Percentiles rank a stretch among this genome's conserved stretches.
phyloP scores from a whole-genome alignment of 106 monocot genomes.

The Triglochin maritima region DNA sequence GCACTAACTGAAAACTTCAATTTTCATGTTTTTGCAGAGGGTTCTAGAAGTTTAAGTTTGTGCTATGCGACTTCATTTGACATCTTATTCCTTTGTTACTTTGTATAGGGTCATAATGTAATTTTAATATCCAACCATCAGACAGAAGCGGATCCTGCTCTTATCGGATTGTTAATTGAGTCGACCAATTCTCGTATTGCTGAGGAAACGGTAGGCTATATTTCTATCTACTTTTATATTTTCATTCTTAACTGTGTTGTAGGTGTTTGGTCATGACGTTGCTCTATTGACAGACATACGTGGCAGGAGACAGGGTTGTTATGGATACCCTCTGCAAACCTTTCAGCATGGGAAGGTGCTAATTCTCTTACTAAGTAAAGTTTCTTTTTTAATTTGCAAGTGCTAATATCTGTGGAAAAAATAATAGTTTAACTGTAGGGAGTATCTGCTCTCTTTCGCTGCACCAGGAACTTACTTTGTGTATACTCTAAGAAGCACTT shows the following conservation, averaged over 20 bases:
- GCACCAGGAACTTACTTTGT: slow-evolving; percentile 79
- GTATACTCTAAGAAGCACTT: slow-evolving; percentile 98
- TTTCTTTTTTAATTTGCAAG: too few relatives aligned
- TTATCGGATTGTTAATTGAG: slow-evolving; percentile 77
- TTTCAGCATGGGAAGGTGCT: slow-evolving; percentile 32
- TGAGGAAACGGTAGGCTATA: slow-evolving; percentile 52
- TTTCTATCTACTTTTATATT: neutral
- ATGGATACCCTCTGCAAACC: slow-evolving; percentile 27
- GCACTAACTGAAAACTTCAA: too few relatives aligned
- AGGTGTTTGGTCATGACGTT: neutral
- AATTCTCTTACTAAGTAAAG: neutral
- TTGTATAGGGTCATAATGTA: slow-evolving; percentile 76
- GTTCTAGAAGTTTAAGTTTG: too few relatives aligned
- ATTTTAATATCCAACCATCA: slow-evolving; percentile 48
- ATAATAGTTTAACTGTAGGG: neutral
- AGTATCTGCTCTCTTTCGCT: neutral
- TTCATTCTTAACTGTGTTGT: too few relatives aligned
- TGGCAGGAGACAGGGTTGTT: slow-evolving; percentile 26
- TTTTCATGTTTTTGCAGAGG: too few relatives aligned
- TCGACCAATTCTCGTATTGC: slow-evolving; percentile 46
- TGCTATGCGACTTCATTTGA: too few relatives aligned
- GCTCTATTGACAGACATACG: slow-evolving; percentile 10
- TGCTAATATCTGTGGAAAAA: neutral
- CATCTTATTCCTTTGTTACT: neutral
- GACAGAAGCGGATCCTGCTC: slow-evolving; percentile 79